Evolutionary conservation across 73 alveolate genomes (phyloP), one percentile per base, ranked within the genome.

Genomic region (Paramecium pentaurelia): DNA sequence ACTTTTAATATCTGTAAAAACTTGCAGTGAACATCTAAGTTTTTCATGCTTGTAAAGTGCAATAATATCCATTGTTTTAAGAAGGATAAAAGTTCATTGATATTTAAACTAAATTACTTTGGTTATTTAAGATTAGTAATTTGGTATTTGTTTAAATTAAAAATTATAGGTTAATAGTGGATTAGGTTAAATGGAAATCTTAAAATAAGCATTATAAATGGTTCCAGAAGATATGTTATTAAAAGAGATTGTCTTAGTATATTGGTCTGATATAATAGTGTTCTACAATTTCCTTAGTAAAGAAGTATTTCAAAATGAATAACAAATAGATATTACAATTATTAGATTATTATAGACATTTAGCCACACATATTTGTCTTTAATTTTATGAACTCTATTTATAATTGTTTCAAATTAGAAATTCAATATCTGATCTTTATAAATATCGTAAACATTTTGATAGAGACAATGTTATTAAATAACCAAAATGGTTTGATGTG

Each of bases 401-500:
- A 18, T 20, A 80, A 49, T 45, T 80, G n/a, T 80, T 80, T 47
- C 27, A 80, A 64, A 80, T 80, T 7, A 42, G 91, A 25, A 80
- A 80, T 28, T 25, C 77, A 20, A 80, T 80, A 6, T 80, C 91
- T 1, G 91, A 80, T 42, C 77, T 80, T 5, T 80, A 80, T 80
- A 80, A 80, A 80, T 80, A 45, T 80, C 20, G 91, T 20, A 80
- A 80, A 47, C 91, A 80, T 49, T 80, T 80, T 47, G 91, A 80
- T 47, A 80, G 91, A 80, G 91, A 80, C 45, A 80, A 80, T 27
- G 91, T 80, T 4, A 80, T 80, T 20, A 80, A 80, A 47, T 47
- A 80, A 80, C 91, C 91, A n/a, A 80, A 80, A 49, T 80, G 91
- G 91, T 80, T 80, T 28, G 91, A 80, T 80, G 77, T 80, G 18